Evolutionary conservation across 2,329 filamentous ascomycete genomes (phyloP).

Genomic region (Arthrinium puccinioides): DNA sequence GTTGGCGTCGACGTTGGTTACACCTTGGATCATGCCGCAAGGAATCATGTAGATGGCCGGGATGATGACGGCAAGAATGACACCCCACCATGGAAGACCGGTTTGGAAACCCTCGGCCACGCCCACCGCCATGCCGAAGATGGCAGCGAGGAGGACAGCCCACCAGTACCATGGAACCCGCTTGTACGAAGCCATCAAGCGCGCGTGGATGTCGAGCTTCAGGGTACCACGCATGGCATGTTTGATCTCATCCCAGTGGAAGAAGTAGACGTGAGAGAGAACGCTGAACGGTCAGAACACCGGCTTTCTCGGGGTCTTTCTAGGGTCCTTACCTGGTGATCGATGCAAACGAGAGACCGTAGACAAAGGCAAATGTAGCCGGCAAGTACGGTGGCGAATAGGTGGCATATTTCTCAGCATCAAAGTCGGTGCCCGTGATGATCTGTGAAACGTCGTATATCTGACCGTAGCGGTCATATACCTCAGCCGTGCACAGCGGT

Average conservation of each 20-base stretch:
- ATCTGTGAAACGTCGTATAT: slow-evolving; percentile 45
- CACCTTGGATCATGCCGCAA: slow-evolving; percentile 37
- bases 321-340: slow-evolving; percentile 27
- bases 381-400: slow-evolving; percentile 50
- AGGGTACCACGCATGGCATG: slow-evolving; percentile 17
- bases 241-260: slow-evolving; percentile 31
- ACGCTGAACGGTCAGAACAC: too few species aligned
- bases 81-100: slow-evolving; percentile 34
- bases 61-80: slow-evolving; percentile 34
- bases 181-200: slow-evolving; percentile 45
- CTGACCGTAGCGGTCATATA: slow-evolving; percentile 48
- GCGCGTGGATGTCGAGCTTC: slow-evolving; percentile 35
- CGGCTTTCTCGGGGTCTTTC: too few species aligned
- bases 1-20: slow-evolving; percentile 41
- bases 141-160: slow-evolving; percentile 21
- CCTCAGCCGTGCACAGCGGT: slow-evolving; percentile 45
- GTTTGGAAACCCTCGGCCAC: slow-evolving; percentile 29
- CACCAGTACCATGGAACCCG: slow-evolving; percentile 52
- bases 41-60: slow-evolving; percentile 38
- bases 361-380: slow-evolving; percentile 35
- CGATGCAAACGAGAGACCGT: slow-evolving; percentile 47
- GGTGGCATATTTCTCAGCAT: slow-evolving; percentile 40
- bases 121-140: slow-evolving; percentile 33
- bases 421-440: slow-evolving; percentile 39
- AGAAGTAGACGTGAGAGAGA: slow-evolving; percentile 28